These are phyloP conservation scores for Centaurea solstitialis DNA, from an alignment of 129 eudicot genomes.

Conservation along the genomic window DNA sequence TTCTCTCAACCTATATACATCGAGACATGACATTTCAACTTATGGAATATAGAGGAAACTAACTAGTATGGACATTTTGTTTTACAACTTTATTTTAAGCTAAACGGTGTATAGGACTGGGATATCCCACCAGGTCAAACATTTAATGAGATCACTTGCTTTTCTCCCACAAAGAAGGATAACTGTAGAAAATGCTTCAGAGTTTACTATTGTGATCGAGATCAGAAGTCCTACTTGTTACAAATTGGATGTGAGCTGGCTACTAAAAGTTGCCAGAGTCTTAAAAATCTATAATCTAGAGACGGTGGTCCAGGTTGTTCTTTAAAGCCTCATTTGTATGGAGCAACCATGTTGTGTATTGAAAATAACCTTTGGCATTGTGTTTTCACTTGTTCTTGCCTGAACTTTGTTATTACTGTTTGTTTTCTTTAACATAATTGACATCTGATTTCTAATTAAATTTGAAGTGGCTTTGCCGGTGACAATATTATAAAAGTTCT, in stretches of 20 bases:
- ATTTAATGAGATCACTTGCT: background rate
- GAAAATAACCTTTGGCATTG: background rate
- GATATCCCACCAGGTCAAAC: background rate
- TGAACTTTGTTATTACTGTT: background rate
- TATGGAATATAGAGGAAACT: background rate
- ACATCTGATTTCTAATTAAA: constrained; percentile 11
- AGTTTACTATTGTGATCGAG: too few relatives aligned
- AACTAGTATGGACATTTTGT: background rate
- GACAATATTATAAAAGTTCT: constrained; percentile 75
- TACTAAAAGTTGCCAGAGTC: too few relatives aligned
- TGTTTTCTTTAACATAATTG: background rate
- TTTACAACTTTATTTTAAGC: background rate
- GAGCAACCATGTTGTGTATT: background rate
- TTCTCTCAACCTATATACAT: background rate
- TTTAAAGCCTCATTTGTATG: background rate
- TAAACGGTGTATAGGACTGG: background rate
- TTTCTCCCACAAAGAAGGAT: too few relatives aligned
- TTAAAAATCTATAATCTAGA: too few relatives aligned
- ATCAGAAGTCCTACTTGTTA: background rate
- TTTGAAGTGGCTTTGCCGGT: constrained; percentile 74
- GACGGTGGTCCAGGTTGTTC: too few relatives aligned
- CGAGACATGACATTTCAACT: background rate
- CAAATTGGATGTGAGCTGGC: background rate
- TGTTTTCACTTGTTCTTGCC: background rate
- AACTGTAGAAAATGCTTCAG: too few relatives aligned